Conservation (phyloP, 352 stramenopile genomes). For the Phytophthora cryptogea region DNA sequence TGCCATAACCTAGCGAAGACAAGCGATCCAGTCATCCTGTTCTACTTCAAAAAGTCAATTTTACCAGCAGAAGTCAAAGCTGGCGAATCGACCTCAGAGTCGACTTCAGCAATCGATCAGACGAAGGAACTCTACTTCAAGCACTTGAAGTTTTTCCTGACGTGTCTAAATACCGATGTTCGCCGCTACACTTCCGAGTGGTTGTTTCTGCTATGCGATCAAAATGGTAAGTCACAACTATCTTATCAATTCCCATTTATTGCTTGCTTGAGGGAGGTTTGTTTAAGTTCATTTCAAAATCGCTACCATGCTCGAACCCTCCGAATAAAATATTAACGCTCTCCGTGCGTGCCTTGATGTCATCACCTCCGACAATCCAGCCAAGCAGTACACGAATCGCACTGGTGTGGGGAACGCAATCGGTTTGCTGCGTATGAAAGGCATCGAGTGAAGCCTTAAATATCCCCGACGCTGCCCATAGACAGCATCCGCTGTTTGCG, state of each 20-base stretch:
- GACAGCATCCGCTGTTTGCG: conserved; percentile 74
- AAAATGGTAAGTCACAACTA: conserved; percentile 64
- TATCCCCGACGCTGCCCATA: conserved; percentile 37
- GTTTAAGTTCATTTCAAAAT: conserved; percentile 38
- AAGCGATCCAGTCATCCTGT: conserved; percentile 22
- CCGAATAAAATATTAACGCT: conserved; percentile 39
- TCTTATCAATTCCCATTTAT: conserved; percentile 8
- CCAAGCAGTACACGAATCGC: conserved; percentile 71
- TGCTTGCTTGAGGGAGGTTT: conserved; percentile 12
- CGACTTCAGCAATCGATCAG: background rate
- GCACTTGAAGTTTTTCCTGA: conserved; percentile 74
- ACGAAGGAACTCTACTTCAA: conserved; percentile 52
- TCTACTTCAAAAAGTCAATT: conserved; percentile 50
- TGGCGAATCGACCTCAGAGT: background rate
- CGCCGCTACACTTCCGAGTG: conserved; percentile 72
- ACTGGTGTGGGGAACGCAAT: conserved; percentile 78
- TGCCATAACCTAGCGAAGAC: conserved; percentile 64
- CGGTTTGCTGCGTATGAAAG: conserved; percentile 71
- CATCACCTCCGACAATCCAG: conserved; percentile 28
- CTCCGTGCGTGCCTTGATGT: conserved; percentile 5
- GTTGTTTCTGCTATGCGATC: conserved; percentile 71
- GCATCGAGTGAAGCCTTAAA: conserved; percentile 43
- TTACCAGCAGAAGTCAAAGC: conserved; percentile 21
- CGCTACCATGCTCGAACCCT: conserved; percentile 14
- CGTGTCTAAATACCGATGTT: conserved; percentile 70